Evolutionary conservation across 257 asterid species (phyloP).

Genomic region (Solanum microdontum): DNA sequence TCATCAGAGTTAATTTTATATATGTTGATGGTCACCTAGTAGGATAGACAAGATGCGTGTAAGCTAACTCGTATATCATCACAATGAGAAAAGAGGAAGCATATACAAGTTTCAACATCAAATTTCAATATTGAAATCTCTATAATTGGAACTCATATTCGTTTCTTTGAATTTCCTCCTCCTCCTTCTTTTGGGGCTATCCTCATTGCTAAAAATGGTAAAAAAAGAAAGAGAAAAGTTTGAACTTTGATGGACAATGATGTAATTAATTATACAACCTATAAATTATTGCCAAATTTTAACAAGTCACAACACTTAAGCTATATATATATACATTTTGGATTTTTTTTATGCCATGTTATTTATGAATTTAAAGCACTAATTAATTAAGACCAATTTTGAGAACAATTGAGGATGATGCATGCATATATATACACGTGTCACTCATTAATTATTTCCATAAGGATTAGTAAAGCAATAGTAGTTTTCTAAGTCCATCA

Average conservation of each 20-base stretch:
- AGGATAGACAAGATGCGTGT: rapidly evolving
- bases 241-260: not conserved
- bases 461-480: not conserved
- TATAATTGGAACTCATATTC: not conserved
- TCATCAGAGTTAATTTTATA: rapidly evolving
- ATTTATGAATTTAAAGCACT: not conserved
- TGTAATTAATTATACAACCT: not conserved
- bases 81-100: not conserved
- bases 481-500: not conserved
- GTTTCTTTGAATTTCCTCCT: not conserved
- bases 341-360: not conserved
- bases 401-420: not conserved
- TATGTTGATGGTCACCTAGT: not conserved
- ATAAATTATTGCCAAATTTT: not conserved
- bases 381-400: not conserved
- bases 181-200: not conserved
- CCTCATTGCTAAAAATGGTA: not conserved
- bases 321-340: not conserved
- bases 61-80: not conserved
- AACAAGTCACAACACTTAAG: not conserved
- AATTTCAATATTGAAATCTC: not conserved
- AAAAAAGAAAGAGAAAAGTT: not conserved
- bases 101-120: not conserved
- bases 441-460: not conserved
- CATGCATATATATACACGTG: not conserved